phyloP scores from a whole-genome alignment of 225 moss, liverwort and hornwort species.

The Ulota crispa region DNA sequence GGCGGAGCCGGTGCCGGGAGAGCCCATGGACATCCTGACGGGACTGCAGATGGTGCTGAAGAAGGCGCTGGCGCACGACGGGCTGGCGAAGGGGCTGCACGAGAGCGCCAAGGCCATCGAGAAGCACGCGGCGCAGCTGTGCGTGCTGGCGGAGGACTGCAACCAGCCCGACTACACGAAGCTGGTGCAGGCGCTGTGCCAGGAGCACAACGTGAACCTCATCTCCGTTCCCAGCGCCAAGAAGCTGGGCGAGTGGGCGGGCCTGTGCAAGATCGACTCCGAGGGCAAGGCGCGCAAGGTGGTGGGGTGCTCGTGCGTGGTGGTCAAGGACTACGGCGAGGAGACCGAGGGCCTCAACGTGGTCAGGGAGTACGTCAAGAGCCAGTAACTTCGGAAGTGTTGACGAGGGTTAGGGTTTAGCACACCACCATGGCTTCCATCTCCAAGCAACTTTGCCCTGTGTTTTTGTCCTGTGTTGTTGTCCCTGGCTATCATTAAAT shows the following conservation, averaged over 20 bases:
- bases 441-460: background rate
- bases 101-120: slow-evolving; percentile 61
- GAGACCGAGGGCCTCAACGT: slow-evolving; percentile 57
- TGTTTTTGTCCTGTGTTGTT: background rate
- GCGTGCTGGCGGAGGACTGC: slow-evolving; percentile 61
- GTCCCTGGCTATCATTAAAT: background rate
- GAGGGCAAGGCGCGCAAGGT: slow-evolving; percentile 55
- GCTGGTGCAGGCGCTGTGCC: slow-evolving; percentile 48
- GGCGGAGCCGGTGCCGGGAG: slow-evolving; percentile 41
- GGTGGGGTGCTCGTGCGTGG: slow-evolving; percentile 46
- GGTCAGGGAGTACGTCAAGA: slow-evolving; percentile 52
- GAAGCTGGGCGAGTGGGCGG: slow-evolving; percentile 51
- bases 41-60: slow-evolving; percentile 48
- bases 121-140: slow-evolving; percentile 63
- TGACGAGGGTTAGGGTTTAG: background rate
- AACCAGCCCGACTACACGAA: slow-evolving; percentile 62
- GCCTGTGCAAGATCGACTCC: slow-evolving; percentile 45
- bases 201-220: slow-evolving; percentile 44
- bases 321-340: slow-evolving; percentile 57
- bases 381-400: slow-evolving; percentile 31
- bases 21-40: slow-evolving; percentile 62
- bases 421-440: background rate
- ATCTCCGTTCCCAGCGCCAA: slow-evolving; percentile 46
- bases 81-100: slow-evolving; percentile 52
- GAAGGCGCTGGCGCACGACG: slow-evolving; percentile 58